Base-by-base conservation (phyloP, 768 basidiomycete species). In the Pluteus cervinus region DNA sequence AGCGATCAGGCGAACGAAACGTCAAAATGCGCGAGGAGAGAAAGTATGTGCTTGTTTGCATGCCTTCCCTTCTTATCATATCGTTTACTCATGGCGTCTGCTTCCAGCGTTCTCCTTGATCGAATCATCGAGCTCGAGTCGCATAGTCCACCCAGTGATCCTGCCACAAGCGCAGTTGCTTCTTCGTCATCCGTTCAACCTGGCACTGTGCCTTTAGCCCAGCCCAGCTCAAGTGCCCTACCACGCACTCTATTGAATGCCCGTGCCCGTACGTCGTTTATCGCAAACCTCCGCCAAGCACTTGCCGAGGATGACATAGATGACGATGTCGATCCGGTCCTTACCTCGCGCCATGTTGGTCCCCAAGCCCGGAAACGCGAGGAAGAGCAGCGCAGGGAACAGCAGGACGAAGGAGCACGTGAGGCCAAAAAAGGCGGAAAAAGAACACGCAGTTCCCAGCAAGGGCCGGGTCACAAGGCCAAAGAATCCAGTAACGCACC, bases 1-100 rank as follows among this genome's bases (percentile, higher is more conserved):
- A 68, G 38, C 65, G 66, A 20, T 79, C 81, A 16, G 75, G 75
- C 33, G 78, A 81, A 60, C 73, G 77, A 21, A 80, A 81, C 48
- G 63, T 70, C 36, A 71, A 69, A 45, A 73, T 79, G 56, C 65
- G 71, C 29, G 66, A 76, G 48, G 81, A 86, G 53, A 60, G 72
- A 66, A 69, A 71, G 83, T 84, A 51, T 42, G 78, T 66, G 26
- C 37, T 10, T 42, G 14, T 45, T 45, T 25, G 30, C 10, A 24
- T 39, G 10, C 25, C 17, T 36, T 18, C 29, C 14, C 11, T 28
- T 24, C 8, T 7, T 25, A 24, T 23, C 20, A 14, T 33, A 39
- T 14, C n/a, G 24, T 39, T 21, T 37, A 18, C 25, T 37, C 14
- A 33, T 48, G 42, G 24, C 24, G 29, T 15, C 15, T 42, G 12